phyloP scores from a whole-genome alignment of 768 basidiomycete genomes.

The Lenzites betulinus region DNA sequence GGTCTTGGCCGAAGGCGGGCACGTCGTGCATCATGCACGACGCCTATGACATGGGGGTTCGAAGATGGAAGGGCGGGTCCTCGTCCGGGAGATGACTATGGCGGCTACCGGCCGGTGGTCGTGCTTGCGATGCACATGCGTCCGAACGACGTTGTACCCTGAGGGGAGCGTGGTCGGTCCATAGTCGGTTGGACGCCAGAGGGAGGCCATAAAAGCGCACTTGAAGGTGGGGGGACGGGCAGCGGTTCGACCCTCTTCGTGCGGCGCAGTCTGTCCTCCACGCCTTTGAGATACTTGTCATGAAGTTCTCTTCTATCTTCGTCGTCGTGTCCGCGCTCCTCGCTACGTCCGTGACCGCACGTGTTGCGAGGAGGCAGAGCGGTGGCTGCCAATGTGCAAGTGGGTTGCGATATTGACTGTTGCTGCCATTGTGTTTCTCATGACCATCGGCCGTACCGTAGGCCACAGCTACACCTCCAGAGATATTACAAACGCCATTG shows the following conservation, averaged over 20 bases:
- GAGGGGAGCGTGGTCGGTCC: neutral
- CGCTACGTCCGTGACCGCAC: slow-evolving; percentile 9
- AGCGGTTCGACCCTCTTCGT: neutral
- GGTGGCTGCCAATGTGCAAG: slow-evolving; percentile 27
- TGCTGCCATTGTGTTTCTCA: neutral
- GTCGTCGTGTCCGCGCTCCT: slow-evolving; percentile 16
- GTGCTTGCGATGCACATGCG: slow-evolving; percentile 12
- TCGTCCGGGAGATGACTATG: neutral
- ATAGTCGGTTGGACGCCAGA: neutral
- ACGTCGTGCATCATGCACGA: no score
- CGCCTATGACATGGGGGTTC: neutral
- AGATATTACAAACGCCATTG: slow-evolving; percentile 27
- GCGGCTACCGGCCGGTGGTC: neutral
- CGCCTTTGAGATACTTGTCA: neutral
- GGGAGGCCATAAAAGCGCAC: neutral
- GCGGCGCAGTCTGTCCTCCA: neutral
- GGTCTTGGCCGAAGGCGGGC: neutral
- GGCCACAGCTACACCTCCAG: slow-evolving; percentile 19
- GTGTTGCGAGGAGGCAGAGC: slow-evolving; percentile 19
- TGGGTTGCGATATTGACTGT: neutral
- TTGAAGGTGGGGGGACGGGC: neutral
- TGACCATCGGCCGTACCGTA: neutral
- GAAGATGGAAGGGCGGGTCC: neutral
- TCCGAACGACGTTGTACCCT: neutral
- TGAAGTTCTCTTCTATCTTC: slow-evolving; percentile 14